Evolutionary conservation across 164 flowering plant species (phyloP), one percentile per base, ranked within the genome.

Genomic region (Tetracentron sinense): DNA sequence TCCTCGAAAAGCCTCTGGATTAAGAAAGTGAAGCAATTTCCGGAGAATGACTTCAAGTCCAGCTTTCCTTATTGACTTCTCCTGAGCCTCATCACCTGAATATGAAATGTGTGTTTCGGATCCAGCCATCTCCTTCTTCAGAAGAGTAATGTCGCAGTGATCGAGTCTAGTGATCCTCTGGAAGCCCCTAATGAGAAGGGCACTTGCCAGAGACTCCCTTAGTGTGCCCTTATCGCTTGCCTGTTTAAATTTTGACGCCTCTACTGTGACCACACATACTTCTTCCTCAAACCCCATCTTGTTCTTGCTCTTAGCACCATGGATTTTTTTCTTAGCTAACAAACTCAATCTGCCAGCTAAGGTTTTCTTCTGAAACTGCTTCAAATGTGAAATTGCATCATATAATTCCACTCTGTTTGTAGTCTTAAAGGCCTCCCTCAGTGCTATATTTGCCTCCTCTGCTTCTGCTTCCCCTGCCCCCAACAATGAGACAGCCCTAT

Each of bases 341-440:
- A 50, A 64, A 29, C 44, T 57, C 56, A 58, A 38, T 1, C 44
- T 38, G 35, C 60, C 29, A 33, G 19, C 42, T 11, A 22, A 42
- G 27, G 58, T 44, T 29, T 69, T 62, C 31, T 49, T 69, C 50
- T 62, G 55, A 62, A 62, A 28, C 42, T 56, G 66, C 58, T 69
- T 69, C 66, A 69, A 31, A 49, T 69, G 66, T n/a, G 42, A 57
- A 27, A 69, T 62, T 33, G 72, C 72, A 56, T 69, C 66, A 61
- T 69, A 57, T 12, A 69, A n/a, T 38, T 69, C 72, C 29, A 69
- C 72, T 46, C 72, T 48, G 25, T 69, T 62, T 22, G 72, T 69
- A 62, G 56, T 69, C 62, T 62, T 69, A 38, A 62, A 62, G 26
- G 72, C 72, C 4, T 69, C 72, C n/a, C 49, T 62, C 27, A 69